A percentile compares a stretch with the other conserved stretches of the same genome.
Evolutionary conservation across 2,329 filamentous ascomycete species (phyloP).

Genomic region (Trichoderma sp.): DNA sequence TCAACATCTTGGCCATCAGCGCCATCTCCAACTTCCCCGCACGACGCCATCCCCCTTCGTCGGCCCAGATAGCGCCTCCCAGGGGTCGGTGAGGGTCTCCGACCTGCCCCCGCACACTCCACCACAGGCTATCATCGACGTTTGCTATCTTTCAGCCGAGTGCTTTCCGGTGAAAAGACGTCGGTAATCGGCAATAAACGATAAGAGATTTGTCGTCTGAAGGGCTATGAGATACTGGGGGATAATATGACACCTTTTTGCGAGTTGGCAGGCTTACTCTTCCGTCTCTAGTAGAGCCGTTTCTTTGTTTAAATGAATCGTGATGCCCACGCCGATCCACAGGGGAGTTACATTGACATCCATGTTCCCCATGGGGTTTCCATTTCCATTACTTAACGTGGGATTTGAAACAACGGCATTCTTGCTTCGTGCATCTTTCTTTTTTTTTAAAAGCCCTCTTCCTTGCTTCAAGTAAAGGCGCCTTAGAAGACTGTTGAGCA

Average conservation of each 20-base stretch:
- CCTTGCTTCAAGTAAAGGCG: not conserved
- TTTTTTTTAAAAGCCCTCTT: not conserved
- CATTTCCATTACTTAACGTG: not conserved
- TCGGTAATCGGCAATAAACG: not conserved
- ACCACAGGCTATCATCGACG: not conserved
- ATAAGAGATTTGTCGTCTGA: not conserved
- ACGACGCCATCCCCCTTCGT: conserved; percentile 1
- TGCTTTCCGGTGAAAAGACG: not conserved
- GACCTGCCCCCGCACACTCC: conserved; percentile 23
- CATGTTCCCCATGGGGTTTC: conserved; percentile 20
- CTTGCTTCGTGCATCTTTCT: not conserved
- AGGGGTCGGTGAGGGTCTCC: conserved; percentile 32
- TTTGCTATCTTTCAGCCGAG: not conserved
- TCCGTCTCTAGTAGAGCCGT: not conserved
- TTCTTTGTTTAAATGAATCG: conserved; percentile 16
- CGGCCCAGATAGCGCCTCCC: not conserved
- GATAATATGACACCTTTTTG: not conserved
- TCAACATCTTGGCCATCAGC: not conserved
- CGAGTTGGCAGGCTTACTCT: not conserved
- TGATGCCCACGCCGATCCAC: conserved; percentile 11
- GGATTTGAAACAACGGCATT: not conserved
- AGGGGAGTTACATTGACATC: not conserved
- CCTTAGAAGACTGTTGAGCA: not conserved
- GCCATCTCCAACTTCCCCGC: conserved; percentile 14
- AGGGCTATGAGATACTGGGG: not conserved